Evolutionary conservation across 768 basidiomycete genomes (phyloP), one percentile per base, ranked within the genome.

Genomic region (Macrolepiota albuminosa): DNA sequence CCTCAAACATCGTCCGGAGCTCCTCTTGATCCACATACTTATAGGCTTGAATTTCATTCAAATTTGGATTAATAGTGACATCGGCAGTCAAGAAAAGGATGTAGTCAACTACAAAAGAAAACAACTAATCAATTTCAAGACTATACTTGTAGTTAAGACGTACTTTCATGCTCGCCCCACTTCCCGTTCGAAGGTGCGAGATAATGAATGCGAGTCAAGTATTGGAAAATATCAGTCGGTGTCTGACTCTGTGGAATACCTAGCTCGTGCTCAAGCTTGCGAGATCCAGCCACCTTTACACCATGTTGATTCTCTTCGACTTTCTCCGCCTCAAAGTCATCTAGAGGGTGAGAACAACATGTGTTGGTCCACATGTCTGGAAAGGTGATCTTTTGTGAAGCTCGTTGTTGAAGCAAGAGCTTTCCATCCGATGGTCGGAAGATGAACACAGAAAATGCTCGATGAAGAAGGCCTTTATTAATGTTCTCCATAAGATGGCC

Each of bases 341-440:
- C 87, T 53, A 99, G 80, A 18, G 96, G 96, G 70, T 99, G 96
- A 26, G 93, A 95, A 76, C 96, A 99, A 72, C 97, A 99, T 8
- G 97, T 98, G 75, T 99, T 99, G 36, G 97, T 99, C 97, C 97
- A 99, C 95, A 98, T 95, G 67, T 92, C 83, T 6, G 97, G 97
- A 78, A 99, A 99, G 7, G 97, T 99, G 70, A 99, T 99, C 80
- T 99, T 99, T 77, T 96, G 95, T n/a, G 87, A 80, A 21, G 97
- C 97, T 40, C 97, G 85, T 73, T 94, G 93, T 72, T 99, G 97
- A 48, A 99, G 82, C 31, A 99, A 80, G 18, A 99, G 82, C 72
- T 88, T 91, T 49, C 97, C 97, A 72, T 98, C 94, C 13, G 86
- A 85, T 3, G 97, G 97, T 40, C 94, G 81, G 80, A 98, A 99